Evolutionary conservation across 2,329 filamentous ascomycete species (phyloP).

Genomic region (Phialophora verrucosa): DNA sequence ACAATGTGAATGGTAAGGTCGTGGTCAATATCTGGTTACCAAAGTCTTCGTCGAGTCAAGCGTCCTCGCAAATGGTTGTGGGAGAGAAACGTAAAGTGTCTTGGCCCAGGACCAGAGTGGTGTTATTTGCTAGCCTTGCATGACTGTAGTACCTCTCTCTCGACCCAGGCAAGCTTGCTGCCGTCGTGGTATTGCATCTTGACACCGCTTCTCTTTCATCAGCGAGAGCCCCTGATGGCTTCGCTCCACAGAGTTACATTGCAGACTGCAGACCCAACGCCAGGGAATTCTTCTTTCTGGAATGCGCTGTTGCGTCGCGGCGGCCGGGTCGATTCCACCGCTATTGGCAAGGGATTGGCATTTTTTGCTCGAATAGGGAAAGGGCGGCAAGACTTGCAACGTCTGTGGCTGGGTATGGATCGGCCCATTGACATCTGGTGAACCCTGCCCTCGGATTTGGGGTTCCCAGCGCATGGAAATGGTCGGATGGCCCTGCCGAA

Average conservation of each 20-base stretch:
- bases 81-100: not conserved
- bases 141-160: not conserved
- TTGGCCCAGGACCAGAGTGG: not conserved
- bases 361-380: not conserved
- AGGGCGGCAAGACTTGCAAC: not conserved
- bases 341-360: not conserved
- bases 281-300: not conserved
- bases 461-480: constrained; percentile 13
- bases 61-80: not conserved
- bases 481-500: constrained; percentile 27
- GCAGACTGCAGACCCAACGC: constrained; percentile 8
- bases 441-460: constrained; percentile 18
- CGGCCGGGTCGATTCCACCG: constrained; percentile 9
- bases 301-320: constrained; percentile 1
- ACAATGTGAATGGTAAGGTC: not conserved
- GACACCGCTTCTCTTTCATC: not conserved
- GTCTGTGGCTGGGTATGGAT: constrained; percentile 22
- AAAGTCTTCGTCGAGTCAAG: not conserved
- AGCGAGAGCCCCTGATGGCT: constrained; percentile 6
- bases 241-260: constrained; percentile 12
- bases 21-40: not conserved
- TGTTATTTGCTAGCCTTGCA: constrained; percentile 14
- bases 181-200: constrained; percentile 11
- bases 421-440: constrained; percentile 11
- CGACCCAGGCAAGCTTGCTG: constrained; percentile 10